Conservation (phyloP, 2,329 filamentous ascomycete species). For the Aspergillus aculeatus region DNA sequence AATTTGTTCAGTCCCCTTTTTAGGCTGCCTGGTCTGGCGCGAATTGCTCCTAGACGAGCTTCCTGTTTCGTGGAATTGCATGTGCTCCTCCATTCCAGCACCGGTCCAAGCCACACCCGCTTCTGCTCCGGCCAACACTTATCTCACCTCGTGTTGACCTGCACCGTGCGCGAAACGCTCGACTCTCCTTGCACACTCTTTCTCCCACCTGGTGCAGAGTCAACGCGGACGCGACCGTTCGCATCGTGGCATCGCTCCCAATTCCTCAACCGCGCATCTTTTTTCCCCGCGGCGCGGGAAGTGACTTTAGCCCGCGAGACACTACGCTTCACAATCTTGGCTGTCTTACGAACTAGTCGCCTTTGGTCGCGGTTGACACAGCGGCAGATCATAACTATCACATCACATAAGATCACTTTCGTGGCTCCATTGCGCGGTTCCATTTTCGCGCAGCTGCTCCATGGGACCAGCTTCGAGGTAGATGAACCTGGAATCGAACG, state of each 20-base stretch:
- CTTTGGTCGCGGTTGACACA: background rate
- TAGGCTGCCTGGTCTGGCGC: background rate
- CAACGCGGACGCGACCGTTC: background rate
- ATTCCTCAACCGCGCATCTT: background rate
- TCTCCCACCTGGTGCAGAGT: background rate
- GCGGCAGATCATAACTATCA: background rate
- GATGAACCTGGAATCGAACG: background rate
- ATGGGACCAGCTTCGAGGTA: background rate
- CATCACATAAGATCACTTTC: background rate
- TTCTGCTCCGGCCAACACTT: background rate
- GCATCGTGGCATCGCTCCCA: background rate
- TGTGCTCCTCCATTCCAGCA: conserved; percentile 1
- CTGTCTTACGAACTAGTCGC: background rate
- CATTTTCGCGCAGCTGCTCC: background rate
- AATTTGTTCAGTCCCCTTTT: background rate
- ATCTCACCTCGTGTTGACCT: background rate
- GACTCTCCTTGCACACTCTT: background rate
- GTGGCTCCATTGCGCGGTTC: background rate
- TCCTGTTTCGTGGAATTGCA: conserved; percentile 2
- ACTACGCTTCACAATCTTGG: background rate
- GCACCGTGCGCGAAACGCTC: background rate
- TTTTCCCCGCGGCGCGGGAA: background rate
- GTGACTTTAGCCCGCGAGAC: background rate
- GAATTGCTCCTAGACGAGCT: background rate
- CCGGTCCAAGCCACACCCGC: background rate